These are phyloP conservation scores for Hypomontagnella monticulosa DNA, from an alignment of 495 filamentous ascomycete genomes.

Conservation along the genomic window DNA sequence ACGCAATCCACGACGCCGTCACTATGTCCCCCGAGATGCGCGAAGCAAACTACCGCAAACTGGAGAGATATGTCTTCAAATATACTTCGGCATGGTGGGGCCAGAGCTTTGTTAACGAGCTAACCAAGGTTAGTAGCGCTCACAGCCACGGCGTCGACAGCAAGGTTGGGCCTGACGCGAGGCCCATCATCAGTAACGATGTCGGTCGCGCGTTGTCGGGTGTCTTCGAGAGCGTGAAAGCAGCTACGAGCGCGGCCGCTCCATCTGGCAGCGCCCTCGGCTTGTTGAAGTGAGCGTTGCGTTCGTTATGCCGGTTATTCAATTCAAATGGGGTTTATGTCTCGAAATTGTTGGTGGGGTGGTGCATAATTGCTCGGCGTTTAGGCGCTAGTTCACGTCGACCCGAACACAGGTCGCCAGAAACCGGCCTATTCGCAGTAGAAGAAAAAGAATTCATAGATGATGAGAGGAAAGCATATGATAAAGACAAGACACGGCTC, in stretches of 20 bases:
- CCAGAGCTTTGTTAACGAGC: constrained; percentile 88
- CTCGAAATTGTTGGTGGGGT: background rate
- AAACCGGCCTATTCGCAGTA: constrained; percentile 2
- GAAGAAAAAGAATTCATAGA: constrained; percentile 1
- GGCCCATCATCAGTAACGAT: constrained; percentile 36
- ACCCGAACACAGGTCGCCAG: background rate
- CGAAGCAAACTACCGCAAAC: constrained; percentile 79
- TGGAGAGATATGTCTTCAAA: constrained; percentile 85
- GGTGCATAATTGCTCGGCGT: background rate
- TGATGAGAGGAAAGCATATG: constrained; percentile 22
- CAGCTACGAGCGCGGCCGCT: constrained; percentile 43
- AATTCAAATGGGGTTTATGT: background rate
- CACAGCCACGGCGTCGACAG: constrained; percentile 42
- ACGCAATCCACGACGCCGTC: constrained; percentile 83
- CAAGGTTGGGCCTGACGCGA: constrained; percentile 31
- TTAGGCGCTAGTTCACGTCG: background rate
- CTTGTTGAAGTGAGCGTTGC: constrained; percentile 29
- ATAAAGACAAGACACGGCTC: constrained; percentile 14
- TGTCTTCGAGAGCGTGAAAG: constrained; percentile 46
- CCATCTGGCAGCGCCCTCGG: constrained; percentile 39
- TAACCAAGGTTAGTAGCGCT: constrained; percentile 64
- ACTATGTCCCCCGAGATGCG: constrained; percentile 87
- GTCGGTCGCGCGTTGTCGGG: constrained; percentile 41
- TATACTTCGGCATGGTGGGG: constrained; percentile 99
- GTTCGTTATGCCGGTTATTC: background rate